These are phyloP conservation scores for Melampsora americana DNA, from an alignment of 1,284 basidiomycete species.

Conservation along the genomic window DNA sequence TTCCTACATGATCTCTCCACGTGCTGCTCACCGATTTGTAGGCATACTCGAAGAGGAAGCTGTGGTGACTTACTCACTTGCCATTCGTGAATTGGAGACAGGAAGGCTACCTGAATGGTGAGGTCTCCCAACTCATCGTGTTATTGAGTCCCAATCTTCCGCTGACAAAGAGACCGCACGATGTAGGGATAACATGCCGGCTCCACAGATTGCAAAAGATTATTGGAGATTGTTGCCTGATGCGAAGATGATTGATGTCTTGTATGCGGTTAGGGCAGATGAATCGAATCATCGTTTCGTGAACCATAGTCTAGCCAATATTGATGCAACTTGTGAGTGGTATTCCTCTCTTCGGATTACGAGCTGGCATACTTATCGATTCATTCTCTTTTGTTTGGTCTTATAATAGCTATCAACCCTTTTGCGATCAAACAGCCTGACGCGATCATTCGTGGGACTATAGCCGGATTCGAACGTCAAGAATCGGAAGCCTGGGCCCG, in stretches of 20 bases:
- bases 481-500: conserved; percentile 9
- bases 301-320: conserved; percentile 80
- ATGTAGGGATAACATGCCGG: conserved; percentile 63
- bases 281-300: conserved; percentile 89
- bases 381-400: not conserved
- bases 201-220: conserved; percentile 78
- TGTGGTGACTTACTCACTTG: conserved; percentile 68
- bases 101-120: conserved; percentile 82
- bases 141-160: no score
- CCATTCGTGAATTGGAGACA: conserved; percentile 74
- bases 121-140: not conserved
- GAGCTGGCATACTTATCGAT: not conserved
- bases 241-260: conserved; percentile 78
- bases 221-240: conserved; percentile 79
- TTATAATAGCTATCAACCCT: conserved; percentile 73
- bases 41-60: conserved; percentile 94
- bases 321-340: conserved; percentile 60
- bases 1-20: conserved; percentile 76
- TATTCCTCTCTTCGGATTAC: not conserved
- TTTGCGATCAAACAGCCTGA: conserved; percentile 85
- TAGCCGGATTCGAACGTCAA: conserved; percentile 58
- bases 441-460: conserved; percentile 73
- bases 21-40: conserved; percentile 86
- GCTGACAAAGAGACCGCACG: no score
- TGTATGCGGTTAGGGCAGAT: conserved; percentile 86